Base-by-base conservation (phyloP, 208 protist species). In the Trypanosoma mega region DNA sequence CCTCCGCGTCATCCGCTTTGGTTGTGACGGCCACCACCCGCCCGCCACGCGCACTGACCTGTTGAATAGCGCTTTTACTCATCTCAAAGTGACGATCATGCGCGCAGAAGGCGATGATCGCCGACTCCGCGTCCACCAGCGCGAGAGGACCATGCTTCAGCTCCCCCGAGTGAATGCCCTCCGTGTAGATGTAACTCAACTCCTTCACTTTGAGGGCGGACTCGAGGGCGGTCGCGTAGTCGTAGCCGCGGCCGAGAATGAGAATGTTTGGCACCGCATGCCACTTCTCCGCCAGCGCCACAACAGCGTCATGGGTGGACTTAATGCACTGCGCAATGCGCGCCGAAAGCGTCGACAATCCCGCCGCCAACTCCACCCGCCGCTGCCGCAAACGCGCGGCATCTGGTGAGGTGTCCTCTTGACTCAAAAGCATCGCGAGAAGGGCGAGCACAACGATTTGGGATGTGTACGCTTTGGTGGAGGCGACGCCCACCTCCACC, bases 71-170 rank as follows among this genome's bases (percentile, higher is more conserved):
- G 24, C 80, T 87, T 63, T 93, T 93, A 50, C 78, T 80, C 33
- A 77, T 79, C 26, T 68, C 72, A 48, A 93, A 94, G 58, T 85
- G 66, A 46, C 72, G 69, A 50, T 97, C 87, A 41, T 86, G 70
- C 1, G 86, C 63, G 70, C 82, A 94, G 29, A 99, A 78, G 16
- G 97, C 78, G 46, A 99, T 77, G 12, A 99, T 87, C 6, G 92
- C 81, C 29, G 97, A 87, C 16, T 85, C 67, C 53, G 91, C 82
- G 46, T 98, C 96, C 33, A 99, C 90, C 4, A 99, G 77, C 23
- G 98, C 98, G 14, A 99, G 86, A 11, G 98, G 96, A 8, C 98
- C 98, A 63, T 99, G 98, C 80, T 99, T 99, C 8, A 99, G 80
- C 57, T 98, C 97, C 6, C 97, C 97, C 1, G 83, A 82, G 52